Evolutionary conservation across 805 yeast genomes (phyloP).

Genomic region (Wickerhamiella musiphila): DNA sequence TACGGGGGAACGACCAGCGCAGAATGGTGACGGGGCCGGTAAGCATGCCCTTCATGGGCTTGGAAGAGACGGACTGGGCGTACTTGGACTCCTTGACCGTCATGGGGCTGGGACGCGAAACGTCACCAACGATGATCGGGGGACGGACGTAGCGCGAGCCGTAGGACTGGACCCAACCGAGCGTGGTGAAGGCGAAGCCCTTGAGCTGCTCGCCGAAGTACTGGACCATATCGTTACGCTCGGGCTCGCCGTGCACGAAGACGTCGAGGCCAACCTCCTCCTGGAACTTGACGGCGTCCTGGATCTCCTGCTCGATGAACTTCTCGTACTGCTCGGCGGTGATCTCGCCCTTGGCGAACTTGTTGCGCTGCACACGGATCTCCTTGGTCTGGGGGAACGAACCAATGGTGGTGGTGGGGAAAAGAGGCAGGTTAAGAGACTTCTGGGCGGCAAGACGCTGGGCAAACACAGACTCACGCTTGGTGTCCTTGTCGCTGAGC

Average conservation of each 20-base stretch:
- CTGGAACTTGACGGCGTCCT: constrained; percentile 93
- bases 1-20: constrained; percentile 99
- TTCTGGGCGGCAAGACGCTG: constrained; percentile 78
- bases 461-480: constrained; percentile 77
- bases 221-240: constrained; percentile 99
- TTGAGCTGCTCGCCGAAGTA: constrained; percentile 98
- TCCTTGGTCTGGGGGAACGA: constrained; percentile 99
- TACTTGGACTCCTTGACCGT: constrained; percentile 97
- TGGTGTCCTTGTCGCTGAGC: constrained; percentile 43
- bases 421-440: constrained; percentile 81
- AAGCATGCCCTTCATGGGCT: constrained; percentile 99
- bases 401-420: constrained; percentile 99
- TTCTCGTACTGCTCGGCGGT: constrained; percentile 88
- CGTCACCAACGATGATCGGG: constrained; percentile 97
- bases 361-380: constrained; percentile 96
- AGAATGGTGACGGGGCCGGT: constrained; percentile 99
- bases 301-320: constrained; percentile 94
- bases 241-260: constrained; percentile 99
- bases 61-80: constrained; percentile 89
- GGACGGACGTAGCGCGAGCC: constrained; percentile 99
- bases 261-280: constrained; percentile 98
- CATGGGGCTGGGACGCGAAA: constrained; percentile 96
- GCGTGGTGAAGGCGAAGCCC: constrained; percentile 95
- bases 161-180: constrained; percentile 99
- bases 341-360: constrained; percentile 91